Conservation (phyloP, 2,329 filamentous ascomycete genomes). For the Xylariaceae sp. region DNA sequence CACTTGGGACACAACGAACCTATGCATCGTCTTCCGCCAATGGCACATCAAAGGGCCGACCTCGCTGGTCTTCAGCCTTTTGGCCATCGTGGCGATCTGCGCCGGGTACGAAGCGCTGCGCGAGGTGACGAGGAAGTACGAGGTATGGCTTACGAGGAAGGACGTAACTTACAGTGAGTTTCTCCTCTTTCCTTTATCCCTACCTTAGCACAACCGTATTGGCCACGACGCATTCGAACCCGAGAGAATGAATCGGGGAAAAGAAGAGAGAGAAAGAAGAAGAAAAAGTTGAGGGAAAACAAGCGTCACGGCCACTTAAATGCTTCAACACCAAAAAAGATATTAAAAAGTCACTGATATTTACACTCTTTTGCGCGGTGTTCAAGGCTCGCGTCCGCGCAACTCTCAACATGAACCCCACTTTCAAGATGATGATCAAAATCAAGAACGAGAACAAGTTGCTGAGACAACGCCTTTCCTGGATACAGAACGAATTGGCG, state of each 20-base stretch:
- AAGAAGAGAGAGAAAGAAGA: constrained; percentile 3
- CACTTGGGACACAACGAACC: constrained; percentile 90
- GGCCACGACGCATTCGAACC: neutral
- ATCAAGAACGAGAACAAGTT: constrained; percentile 47
- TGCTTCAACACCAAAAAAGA: neutral
- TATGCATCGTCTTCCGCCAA: constrained; percentile 92
- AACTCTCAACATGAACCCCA: constrained; percentile 10
- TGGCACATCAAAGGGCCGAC: constrained; percentile 82
- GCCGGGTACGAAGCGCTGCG: constrained; percentile 94
- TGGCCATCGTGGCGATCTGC: constrained; percentile 80
- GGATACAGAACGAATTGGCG: constrained; percentile 73
- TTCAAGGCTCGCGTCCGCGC: constrained; percentile 20
- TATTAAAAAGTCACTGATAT: constrained; percentile 24
- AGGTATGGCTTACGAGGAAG: constrained; percentile 59
- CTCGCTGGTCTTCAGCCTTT: constrained; percentile 80
- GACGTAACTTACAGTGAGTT: constrained; percentile 61
- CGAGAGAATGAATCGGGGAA: constrained; percentile 1
- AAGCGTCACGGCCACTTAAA: neutral
- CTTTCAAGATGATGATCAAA: constrained; percentile 22
- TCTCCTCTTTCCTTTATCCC: constrained; percentile 13
- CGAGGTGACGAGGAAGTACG: constrained; percentile 77
- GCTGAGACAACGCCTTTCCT: constrained; percentile 69
- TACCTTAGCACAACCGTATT: neutral
- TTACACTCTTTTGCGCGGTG: constrained; percentile 17
- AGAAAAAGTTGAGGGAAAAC: neutral